Evolutionary conservation across 768 basidiomycete genomes (phyloP), one percentile per base, ranked within the genome.

Genomic region (Termitomyces sp.): DNA sequence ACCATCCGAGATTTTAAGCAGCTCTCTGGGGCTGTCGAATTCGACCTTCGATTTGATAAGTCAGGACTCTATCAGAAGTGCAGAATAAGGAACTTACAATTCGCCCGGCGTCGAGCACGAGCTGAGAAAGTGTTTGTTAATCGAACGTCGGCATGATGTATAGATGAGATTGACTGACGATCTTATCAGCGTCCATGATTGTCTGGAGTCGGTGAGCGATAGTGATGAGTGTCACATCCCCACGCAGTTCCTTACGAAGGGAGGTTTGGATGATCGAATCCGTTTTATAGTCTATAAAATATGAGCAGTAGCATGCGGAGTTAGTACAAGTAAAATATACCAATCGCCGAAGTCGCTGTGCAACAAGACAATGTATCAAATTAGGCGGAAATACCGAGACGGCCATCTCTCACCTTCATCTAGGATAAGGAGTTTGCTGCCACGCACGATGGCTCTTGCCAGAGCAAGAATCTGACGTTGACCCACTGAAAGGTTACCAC

Each of bases 401-500:
- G 34, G 16, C 7, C 5, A 26, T 60, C 43, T 68, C 62, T 70
- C 71, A 69, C 84, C 85, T 71, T 86, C 86, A 66, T 85, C 85
- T 39, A 87, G 70, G 43, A 88, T 82, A 47, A 88, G 78, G 33
- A 88, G 73, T 45, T 82, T 79, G 70, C 81, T 86, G 44, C 79
- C 76, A 33, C 83, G 75, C 12, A 87, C 72, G 59, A 87, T 77
- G 2, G 86, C 86, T 36, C 86, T 74, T 5, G 86, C 85, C 67
- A 88, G 76, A 9, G 85, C 85, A 47, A 88, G 77, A 47, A 88
- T 78, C 64, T 92, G 90, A 10, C 89, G 71, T 65, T 92, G 89
- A 24, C 91, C 91, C 43, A 88, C 85, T 1, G 87, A 88, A 61
- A 92, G 82, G 67, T 92, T 92, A 20, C 78, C 69, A 6, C 90